These are phyloP conservation scores for Globisporangium parvum DNA, from an alignment of 352 stramenopile genomes.

Conservation along the genomic window DNA sequence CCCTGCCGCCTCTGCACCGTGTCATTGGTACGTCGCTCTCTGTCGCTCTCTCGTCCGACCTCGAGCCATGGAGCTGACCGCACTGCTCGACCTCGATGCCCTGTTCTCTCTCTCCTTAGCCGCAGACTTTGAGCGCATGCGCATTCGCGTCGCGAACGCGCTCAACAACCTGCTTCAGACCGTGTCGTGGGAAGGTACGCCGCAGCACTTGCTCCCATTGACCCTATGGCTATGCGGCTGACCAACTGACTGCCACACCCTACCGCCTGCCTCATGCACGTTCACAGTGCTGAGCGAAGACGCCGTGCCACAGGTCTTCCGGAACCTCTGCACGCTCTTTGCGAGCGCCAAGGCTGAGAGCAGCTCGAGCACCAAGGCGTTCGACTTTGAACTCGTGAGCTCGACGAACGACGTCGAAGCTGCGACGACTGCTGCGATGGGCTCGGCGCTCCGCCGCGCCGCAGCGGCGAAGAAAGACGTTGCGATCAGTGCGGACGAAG, in stretches of 20 bases:
- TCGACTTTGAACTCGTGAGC: constrained; percentile 31
- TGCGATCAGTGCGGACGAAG: constrained; percentile 48
- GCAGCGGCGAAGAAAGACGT: constrained; percentile 45
- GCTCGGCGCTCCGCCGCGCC: constrained; percentile 60
- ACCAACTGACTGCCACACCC: too few relatives aligned
- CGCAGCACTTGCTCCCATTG: neutral
- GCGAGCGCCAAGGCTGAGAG: constrained; percentile 47
- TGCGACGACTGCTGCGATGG: constrained; percentile 65
- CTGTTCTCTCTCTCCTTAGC: constrained; percentile 14
- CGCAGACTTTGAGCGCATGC: constrained; percentile 75
- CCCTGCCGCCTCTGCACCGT: constrained; percentile 48
- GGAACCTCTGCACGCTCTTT: constrained; percentile 73
- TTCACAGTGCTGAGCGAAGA: constrained; percentile 36
- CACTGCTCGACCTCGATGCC: neutral
- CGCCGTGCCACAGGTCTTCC: constrained; percentile 64
- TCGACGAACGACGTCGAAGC: constrained; percentile 60
- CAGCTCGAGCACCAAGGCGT: constrained; percentile 20
- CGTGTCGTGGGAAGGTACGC: constrained; percentile 40
- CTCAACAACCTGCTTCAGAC: constrained; percentile 78
- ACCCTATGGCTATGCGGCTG: neutral
- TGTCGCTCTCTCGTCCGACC: neutral
- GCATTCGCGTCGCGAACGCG: constrained; percentile 72
- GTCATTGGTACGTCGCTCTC: constrained; percentile 34
- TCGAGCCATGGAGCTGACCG: neutral
- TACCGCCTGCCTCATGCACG: neutral